phyloP scores from a whole-genome alignment of 2,329 filamentous ascomycete genomes.

The Neospermospora avenae region DNA sequence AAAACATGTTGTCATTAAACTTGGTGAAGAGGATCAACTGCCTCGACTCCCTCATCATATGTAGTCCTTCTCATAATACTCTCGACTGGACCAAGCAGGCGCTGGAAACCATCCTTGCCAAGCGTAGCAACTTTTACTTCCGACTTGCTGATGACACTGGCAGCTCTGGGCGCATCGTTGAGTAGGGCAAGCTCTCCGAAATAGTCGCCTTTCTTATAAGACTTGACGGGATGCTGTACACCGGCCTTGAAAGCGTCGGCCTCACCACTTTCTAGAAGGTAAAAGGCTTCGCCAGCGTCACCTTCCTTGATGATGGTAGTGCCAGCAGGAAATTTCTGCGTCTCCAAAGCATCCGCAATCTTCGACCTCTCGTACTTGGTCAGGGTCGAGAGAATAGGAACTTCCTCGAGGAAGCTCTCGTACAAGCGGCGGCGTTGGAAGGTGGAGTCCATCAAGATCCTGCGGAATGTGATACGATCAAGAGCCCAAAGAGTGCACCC shows the following conservation, averaged over 20 bases:
- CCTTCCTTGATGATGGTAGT: constrained; percentile 88
- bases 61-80: constrained; percentile 81
- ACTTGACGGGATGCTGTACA: constrained; percentile 65
- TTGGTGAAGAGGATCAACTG: constrained; percentile 62
- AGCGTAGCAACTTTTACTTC: constrained; percentile 92
- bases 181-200: constrained; percentile 94
- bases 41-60: constrained; percentile 59
- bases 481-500: constrained; percentile 87
- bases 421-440: constrained; percentile 96
- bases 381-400: constrained; percentile 77
- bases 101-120: constrained; percentile 92
- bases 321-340: constrained; percentile 76
- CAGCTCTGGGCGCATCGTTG: constrained; percentile 89
- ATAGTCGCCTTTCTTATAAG: constrained; percentile 89
- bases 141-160: constrained; percentile 77
- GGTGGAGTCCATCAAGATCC: constrained; percentile 96
- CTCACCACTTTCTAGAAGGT: constrained; percentile 81
- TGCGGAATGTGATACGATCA: constrained; percentile 93
- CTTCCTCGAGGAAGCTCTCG: constrained; percentile 93
- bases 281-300: constrained; percentile 89
- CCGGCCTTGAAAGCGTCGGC: constrained; percentile 85
- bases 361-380: constrained; percentile 94
- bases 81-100: constrained; percentile 87
- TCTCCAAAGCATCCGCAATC: constrained; percentile 94
- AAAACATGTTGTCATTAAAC: constrained; percentile 22